Evolutionary conservation across 164 flowering plant species (phyloP).

Genomic region (Sextonia rubra): DNA sequence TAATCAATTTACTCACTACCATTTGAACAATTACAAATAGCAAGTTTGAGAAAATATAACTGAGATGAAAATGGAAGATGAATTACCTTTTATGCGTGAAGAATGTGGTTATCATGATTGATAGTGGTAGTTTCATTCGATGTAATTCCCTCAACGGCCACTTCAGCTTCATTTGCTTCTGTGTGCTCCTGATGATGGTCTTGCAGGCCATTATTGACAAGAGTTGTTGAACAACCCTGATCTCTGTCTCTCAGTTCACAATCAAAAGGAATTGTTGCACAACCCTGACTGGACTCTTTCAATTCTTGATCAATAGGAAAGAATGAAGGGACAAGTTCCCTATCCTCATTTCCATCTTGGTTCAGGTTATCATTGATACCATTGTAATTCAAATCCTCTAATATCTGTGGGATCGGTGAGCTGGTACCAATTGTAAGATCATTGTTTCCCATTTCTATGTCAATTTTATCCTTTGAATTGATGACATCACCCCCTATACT

Average conservation of each 20-base stretch:
- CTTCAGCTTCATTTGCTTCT: neutral
- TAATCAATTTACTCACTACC: neutral
- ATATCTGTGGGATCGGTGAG: slow-evolving; percentile 49
- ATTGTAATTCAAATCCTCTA: slow-evolving; percentile 55
- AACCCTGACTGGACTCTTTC: slow-evolving; percentile 11
- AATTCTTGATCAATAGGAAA: slow-evolving; percentile 22
- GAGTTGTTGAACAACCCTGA: neutral
- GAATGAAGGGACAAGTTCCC: slow-evolving; percentile 31
- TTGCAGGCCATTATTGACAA: neutral
- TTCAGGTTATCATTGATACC: slow-evolving; percentile 42
- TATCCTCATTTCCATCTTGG: slow-evolving; percentile 31
- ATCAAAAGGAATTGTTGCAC: slow-evolving; percentile 1
- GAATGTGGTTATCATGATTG: neutral
- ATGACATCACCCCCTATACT: slow-evolving; percentile 20
- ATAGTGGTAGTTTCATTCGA: neutral
- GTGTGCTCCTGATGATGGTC: slow-evolving; percentile 8
- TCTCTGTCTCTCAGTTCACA: neutral
- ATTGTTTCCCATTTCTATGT: slow-evolving; percentile 63
- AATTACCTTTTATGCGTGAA: neutral
- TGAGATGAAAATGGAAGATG: neutral
- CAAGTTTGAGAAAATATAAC: neutral
- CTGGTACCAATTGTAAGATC: slow-evolving; percentile 27
- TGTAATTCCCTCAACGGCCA: slow-evolving; percentile 12
- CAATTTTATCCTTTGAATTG: slow-evolving; percentile 57
- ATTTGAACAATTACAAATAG: neutral